Conservation (phyloP, 2,329 filamentous ascomycete species). For the Zarea fungicola region DNA sequence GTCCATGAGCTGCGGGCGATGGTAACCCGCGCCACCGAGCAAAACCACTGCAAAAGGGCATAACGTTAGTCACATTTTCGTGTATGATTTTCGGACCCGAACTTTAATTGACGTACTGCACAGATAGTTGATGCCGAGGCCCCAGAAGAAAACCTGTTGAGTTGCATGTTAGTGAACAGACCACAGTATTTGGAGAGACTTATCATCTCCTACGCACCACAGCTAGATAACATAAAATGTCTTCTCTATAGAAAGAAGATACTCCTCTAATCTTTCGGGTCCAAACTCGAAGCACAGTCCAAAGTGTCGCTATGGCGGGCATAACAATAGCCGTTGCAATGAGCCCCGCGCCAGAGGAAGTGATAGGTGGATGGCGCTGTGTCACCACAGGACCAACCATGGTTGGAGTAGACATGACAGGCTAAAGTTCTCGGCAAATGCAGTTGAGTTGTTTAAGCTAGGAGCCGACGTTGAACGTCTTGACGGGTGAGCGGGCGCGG, state of each 20-base stretch:
- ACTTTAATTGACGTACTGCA: conserved; percentile 12
- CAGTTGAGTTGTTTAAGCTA: no score
- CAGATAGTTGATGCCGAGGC: conserved; percentile 14
- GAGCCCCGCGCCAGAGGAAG: conserved; percentile 10
- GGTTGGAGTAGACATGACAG: no score
- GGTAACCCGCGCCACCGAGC: conserved; percentile 18
- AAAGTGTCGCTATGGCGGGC: conserved; percentile 15
- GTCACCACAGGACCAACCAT: conserved; percentile 5
- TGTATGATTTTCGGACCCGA: neutral
- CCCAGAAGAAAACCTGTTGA: conserved; percentile 15
- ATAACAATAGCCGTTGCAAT: conserved; percentile 14
- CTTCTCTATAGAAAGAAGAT: conserved; percentile 13
- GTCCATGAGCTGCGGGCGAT: conserved; percentile 11
- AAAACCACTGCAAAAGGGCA: conserved; percentile 15
- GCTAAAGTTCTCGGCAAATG: no score
- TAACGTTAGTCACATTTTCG: neutral
- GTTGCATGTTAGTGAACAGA: neutral
- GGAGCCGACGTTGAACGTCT: neutral
- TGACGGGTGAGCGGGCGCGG: neutral
- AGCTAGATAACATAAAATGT: conserved; percentile 16
- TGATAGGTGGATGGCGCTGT: conserved; percentile 12
- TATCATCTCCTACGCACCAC: conserved; percentile 10
- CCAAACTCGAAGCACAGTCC: conserved; percentile 17
- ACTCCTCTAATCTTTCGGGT: conserved; percentile 14
- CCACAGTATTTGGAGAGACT: neutral